Evolutionary conservation across 1,284 basidiomycete genomes (phyloP).

Genomic region (Apiotrichum montevideense): DNA sequence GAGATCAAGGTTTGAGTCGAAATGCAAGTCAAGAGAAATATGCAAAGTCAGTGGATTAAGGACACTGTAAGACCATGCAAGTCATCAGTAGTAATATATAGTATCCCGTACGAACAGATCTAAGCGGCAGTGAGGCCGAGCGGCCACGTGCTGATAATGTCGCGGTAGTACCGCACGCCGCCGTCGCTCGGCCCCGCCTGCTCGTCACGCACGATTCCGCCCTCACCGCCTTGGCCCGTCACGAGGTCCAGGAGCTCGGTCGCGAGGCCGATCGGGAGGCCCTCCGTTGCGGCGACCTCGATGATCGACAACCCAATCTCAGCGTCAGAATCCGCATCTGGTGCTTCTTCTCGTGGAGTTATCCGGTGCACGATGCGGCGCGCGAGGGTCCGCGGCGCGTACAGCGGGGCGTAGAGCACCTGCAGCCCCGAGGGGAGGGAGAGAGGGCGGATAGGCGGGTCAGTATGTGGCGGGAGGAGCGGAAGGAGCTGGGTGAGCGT

Average conservation of each 20-base stretch:
- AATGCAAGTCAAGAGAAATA: too few relatives aligned
- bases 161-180: conserved; percentile 61
- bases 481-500: conserved; percentile 70
- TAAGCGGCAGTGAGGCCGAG: background rate
- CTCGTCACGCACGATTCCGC: conserved; percentile 68
- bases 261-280: conserved; percentile 62
- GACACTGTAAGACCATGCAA: too few relatives aligned
- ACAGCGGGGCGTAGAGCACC: conserved; percentile 78
- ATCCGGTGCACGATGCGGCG: conserved; percentile 58
- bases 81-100: too few relatives aligned
- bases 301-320: conserved; percentile 44
- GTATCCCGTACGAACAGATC: too few relatives aligned
- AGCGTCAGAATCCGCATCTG: conserved; percentile 2
- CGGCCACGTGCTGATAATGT: conserved; percentile 57
- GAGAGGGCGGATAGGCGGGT: conserved; percentile 62
- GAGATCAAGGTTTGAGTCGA: too few relatives aligned
- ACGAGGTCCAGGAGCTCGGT: conserved; percentile 63
- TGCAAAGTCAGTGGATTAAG: too few relatives aligned
- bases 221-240: background rate
- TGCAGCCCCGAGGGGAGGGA: conserved; percentile 66
- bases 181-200: conserved; percentile 50
- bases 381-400: conserved; percentile 60
- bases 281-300: conserved; percentile 63
- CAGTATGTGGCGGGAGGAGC: conserved; percentile 61
- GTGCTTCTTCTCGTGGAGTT: conserved; percentile 44